Percentiles rank a stretch among this genome's conserved stretches.
These are phyloP conservation scores for Aphanoascus verrucosus DNA, from an alignment of 2,329 filamentous ascomycete genomes.

Conservation along the genomic window DNA sequence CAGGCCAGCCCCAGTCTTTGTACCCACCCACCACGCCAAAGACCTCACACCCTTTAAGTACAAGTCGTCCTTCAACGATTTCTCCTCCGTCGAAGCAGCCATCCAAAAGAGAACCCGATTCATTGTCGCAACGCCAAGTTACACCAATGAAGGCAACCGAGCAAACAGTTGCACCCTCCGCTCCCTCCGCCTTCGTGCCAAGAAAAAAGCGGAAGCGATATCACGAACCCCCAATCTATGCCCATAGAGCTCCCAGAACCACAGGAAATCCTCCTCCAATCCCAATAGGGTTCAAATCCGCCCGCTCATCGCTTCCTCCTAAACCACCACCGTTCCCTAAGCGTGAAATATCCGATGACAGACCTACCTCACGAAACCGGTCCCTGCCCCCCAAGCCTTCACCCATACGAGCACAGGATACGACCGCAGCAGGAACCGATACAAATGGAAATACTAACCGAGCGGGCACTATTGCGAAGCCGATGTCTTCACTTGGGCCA, in stretches of 20 bases:
- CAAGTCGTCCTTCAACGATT: slow-evolving; percentile 12
- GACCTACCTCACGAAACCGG: slow-evolving; percentile 1
- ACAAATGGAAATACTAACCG: slow-evolving; percentile 23
- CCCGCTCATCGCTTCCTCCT: slow-evolving; percentile 10
- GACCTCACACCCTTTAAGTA: slow-evolving; percentile 10
- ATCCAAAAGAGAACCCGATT: slow-evolving; percentile 6
- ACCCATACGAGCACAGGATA: slow-evolving; percentile 15
- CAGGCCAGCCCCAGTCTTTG: slow-evolving; percentile 7
- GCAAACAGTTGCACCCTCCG: neutral
- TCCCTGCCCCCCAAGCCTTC: slow-evolving; percentile 12
- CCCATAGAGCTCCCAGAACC: slow-evolving; percentile 34
- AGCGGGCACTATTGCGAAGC: slow-evolving; percentile 17
- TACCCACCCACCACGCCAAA: slow-evolving; percentile 15
- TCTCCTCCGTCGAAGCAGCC: slow-evolving; percentile 13
- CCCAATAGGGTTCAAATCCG: slow-evolving; percentile 23
- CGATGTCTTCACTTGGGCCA: slow-evolving; percentile 25
- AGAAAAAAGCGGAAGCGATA: slow-evolving; percentile 42
- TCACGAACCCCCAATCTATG: slow-evolving; percentile 45
- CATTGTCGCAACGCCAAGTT: slow-evolving; percentile 5
- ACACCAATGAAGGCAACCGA: slow-evolving; percentile 5
- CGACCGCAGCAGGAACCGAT: slow-evolving; percentile 14
- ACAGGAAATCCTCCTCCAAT: slow-evolving; percentile 35
- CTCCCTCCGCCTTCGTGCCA: slow-evolving; percentile 22
- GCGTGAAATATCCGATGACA: slow-evolving; percentile 21
- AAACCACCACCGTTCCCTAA: slow-evolving; percentile 21